phyloP scores from a whole-genome alignment of 192 early-diverging fungal species.

The Backusella luteola region DNA sequence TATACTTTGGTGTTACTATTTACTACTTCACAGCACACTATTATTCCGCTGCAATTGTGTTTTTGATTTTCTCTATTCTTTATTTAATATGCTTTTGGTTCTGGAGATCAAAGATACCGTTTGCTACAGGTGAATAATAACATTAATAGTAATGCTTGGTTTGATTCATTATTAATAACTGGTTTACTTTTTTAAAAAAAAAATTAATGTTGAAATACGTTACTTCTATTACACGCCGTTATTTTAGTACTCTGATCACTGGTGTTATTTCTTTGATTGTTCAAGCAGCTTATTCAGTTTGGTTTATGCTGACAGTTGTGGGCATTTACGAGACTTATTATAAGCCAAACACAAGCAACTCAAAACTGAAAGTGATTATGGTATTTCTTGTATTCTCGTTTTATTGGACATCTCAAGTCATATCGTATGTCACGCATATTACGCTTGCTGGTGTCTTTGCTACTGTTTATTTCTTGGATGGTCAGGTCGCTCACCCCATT shows the following conservation, averaged over 20 bases:
- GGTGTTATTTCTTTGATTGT: conserved; percentile 74
- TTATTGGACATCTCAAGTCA: conserved; percentile 79
- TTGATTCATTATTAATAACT: not conserved
- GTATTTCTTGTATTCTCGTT: conserved; percentile 62
- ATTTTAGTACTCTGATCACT: conserved; percentile 75
- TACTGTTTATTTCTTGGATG: conserved; percentile 74
- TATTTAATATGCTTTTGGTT: conserved; percentile 42
- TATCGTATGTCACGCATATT: conserved; percentile 72
- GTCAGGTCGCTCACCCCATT: conserved; percentile 48
- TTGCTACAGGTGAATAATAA: conserved; percentile 47
- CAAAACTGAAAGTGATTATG: conserved; percentile 53
- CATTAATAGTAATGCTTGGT: not conserved
- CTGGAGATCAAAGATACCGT: conserved; percentile 48
- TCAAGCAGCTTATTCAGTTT: conserved; percentile 56
- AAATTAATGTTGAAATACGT: conserved; percentile 75
- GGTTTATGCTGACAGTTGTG: conserved; percentile 69
- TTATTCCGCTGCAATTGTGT: conserved; percentile 44
- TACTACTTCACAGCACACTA: conserved; percentile 39
- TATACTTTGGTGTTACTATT: conserved; percentile 40
- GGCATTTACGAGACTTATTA: conserved; percentile 55
- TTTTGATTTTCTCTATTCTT: conserved; percentile 40
- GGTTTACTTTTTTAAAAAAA: not conserved
- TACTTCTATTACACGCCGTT: conserved; percentile 69
- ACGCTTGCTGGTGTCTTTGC: conserved; percentile 80
- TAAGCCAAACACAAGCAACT: conserved; percentile 32